phyloP scores from a whole-genome alignment of 2,329 filamentous ascomycete genomes.

The Amphichorda felina region DNA sequence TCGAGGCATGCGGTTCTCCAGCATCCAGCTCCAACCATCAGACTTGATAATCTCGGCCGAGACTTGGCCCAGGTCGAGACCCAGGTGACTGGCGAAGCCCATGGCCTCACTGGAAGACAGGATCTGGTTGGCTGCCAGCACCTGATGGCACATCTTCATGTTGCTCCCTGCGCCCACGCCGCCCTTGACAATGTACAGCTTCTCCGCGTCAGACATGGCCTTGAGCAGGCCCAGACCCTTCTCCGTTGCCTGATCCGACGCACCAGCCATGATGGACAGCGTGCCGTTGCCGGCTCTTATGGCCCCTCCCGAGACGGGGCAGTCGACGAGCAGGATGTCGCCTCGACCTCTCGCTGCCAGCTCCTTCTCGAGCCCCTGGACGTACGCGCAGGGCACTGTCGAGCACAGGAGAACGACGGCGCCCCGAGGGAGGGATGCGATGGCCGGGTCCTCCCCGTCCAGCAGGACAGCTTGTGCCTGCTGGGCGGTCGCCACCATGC shows the following conservation, averaged over 20 bases:
- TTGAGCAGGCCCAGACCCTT: conserved; percentile 47
- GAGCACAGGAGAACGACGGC: conserved; percentile 56
- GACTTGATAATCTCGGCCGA: conserved; percentile 31
- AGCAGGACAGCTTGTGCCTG: conserved; percentile 59
- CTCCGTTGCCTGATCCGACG: conserved; percentile 40
- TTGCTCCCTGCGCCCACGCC: conserved; percentile 53
- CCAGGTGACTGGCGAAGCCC: conserved; percentile 44
- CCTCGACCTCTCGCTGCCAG: conserved; percentile 40
- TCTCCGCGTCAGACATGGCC: conserved; percentile 47
- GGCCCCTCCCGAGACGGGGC: conserved; percentile 15
- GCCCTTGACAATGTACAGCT: conserved; percentile 50
- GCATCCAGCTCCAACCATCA: conserved; percentile 48
- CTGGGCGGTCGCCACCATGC: conserved; percentile 64
- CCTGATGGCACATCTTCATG: conserved; percentile 59
- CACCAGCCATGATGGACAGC: conserved; percentile 63
- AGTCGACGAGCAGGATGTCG: conserved; percentile 41
- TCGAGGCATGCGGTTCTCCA: conserved; percentile 44
- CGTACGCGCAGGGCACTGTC: conserved; percentile 57
- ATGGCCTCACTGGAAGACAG: conserved; percentile 47
- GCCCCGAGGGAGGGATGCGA: conserved; percentile 36
- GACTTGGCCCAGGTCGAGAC: conserved; percentile 32
- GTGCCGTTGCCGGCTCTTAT: conserved; percentile 44
- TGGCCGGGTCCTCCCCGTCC: conserved; percentile 38
- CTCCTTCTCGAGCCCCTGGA: conserved; percentile 45
- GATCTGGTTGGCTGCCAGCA: conserved; percentile 53